Percentiles rank a stretch among this genome's conserved stretches.
Evolutionary conservation across 2,329 filamentous ascomycete species (phyloP).

Genomic region (Polychaeton citri): DNA sequence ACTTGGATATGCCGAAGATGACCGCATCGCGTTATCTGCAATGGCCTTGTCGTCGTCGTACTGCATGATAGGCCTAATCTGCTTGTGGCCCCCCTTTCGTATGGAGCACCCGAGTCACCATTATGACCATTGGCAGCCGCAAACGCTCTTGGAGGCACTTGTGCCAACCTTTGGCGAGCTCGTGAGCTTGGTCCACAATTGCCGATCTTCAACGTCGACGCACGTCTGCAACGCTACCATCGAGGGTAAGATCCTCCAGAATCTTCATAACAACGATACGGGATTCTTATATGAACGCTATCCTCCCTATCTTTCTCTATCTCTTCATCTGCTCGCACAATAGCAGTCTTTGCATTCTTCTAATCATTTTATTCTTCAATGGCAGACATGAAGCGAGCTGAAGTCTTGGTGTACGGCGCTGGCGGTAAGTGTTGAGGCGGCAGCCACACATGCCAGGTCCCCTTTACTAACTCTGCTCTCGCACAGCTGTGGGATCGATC

Average conservation of each 20-base stretch:
- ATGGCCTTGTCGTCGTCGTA: background rate
- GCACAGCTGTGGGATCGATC: constrained; percentile 11
- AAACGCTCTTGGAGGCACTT: no score
- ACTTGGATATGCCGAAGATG: background rate
- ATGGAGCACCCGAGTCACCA: no score
- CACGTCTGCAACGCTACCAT: background rate
- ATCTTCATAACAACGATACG: no score
- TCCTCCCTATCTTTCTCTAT: background rate
- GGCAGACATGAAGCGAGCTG: background rate
- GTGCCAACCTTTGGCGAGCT: no score
- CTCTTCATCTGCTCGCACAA: background rate
- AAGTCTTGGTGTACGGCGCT: constrained; percentile 8
- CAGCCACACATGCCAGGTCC: background rate
- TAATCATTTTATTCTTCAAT: background rate
- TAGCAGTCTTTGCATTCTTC: no score
- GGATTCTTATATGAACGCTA: no score
- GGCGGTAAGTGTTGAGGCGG: constrained; percentile 4
- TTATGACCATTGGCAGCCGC: no score
- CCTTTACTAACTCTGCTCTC: background rate
- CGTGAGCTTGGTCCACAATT: no score
- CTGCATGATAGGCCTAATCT: background rate
- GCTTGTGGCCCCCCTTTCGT: background rate
- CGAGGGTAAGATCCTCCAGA: no score
- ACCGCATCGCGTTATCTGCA: background rate
- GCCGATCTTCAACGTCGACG: background rate